Evolutionary conservation across 2,329 filamentous ascomycete genomes (phyloP).

Genomic region (Diaporthe batatas): DNA sequence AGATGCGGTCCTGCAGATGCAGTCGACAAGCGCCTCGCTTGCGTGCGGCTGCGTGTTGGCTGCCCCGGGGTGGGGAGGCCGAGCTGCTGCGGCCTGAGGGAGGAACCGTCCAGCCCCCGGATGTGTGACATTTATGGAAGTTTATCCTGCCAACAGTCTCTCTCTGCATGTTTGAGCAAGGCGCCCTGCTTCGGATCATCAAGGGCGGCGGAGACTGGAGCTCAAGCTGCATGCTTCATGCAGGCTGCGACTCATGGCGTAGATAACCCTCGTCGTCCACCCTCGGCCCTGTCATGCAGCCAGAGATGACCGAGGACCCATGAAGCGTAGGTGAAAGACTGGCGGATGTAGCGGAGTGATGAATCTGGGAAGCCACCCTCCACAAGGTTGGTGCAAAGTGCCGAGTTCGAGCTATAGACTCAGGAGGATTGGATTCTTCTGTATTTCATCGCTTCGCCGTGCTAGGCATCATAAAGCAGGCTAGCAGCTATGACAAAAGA

Average conservation of each 20-base stretch:
- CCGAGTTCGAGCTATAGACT: no score
- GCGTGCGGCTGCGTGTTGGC: slow-evolving; percentile 2
- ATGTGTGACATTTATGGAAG: not conserved
- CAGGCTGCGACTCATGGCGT: not conserved
- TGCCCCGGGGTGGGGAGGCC: not conserved
- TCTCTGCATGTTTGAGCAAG: not conserved
- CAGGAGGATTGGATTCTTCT: not conserved
- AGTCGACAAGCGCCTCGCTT: not conserved
- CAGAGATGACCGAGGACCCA: not conserved
- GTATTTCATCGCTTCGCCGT: slow-evolving; percentile 28
- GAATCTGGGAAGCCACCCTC: not conserved
- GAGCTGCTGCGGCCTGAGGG: slow-evolving; percentile 20
- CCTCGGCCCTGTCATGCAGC: not conserved
- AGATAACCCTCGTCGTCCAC: not conserved
- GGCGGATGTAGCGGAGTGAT: not conserved
- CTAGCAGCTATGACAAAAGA: slow-evolving; percentile 7
- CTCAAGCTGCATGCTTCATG: not conserved
- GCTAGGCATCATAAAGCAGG: slow-evolving; percentile 32
- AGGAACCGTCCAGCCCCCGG: not conserved
- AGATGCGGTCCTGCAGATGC: not conserved
- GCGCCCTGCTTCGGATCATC: not conserved
- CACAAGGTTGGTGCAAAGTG: not conserved
- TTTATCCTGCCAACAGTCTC: not conserved
- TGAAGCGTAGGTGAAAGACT: not conserved
- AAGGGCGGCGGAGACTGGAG: not conserved